These are phyloP conservation scores for Akanthomyces uredinophilus DNA, from an alignment of 2,329 filamentous ascomycete genomes.

Conservation along the genomic window DNA sequence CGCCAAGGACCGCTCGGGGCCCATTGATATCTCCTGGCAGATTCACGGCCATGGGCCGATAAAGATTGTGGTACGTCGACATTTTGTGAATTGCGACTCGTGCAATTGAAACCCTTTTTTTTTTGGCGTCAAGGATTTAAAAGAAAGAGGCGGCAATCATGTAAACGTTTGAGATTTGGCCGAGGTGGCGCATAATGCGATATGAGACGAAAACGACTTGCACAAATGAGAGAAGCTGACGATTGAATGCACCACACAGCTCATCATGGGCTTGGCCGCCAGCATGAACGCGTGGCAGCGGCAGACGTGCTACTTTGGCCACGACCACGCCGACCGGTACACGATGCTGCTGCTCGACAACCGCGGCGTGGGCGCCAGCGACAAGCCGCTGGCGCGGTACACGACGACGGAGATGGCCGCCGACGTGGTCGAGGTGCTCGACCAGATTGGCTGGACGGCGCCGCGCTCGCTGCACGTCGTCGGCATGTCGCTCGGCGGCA, in stretches of 20 bases:
- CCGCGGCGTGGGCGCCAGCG: conserved; percentile 74
- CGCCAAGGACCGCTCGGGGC: conserved; percentile 67
- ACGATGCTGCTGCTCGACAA: conserved; percentile 77
- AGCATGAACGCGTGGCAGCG: conserved; percentile 69
- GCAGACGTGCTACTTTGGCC: conserved; percentile 77
- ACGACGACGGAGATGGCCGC: conserved; percentile 80
- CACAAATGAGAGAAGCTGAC: neutral
- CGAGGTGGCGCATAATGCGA: no score
- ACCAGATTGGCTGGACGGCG: conserved; percentile 63
- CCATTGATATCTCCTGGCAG: conserved; percentile 72
- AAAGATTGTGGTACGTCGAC: conserved; percentile 63
- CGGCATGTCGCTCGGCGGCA: conserved; percentile 81
- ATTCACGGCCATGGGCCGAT: conserved; percentile 69
- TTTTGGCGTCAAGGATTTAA: no score
- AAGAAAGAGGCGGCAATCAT: no score
- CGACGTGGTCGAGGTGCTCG: conserved; percentile 65
- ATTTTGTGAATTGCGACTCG: no score
- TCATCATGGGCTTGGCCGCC: conserved; percentile 76
- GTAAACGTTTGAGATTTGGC: no score
- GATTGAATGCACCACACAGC: conserved; percentile 38
- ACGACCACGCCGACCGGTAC: conserved; percentile 61
- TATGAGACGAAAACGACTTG: no score
- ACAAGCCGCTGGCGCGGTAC: conserved; percentile 73
- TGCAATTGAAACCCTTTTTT: no score
- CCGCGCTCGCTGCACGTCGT: conserved; percentile 57